Percentiles rank a stretch among this genome's conserved stretches.
Evolutionary conservation across 148 eudicot genomes (phyloP).

Genomic region (Rhododendron ferrugineum): DNA sequence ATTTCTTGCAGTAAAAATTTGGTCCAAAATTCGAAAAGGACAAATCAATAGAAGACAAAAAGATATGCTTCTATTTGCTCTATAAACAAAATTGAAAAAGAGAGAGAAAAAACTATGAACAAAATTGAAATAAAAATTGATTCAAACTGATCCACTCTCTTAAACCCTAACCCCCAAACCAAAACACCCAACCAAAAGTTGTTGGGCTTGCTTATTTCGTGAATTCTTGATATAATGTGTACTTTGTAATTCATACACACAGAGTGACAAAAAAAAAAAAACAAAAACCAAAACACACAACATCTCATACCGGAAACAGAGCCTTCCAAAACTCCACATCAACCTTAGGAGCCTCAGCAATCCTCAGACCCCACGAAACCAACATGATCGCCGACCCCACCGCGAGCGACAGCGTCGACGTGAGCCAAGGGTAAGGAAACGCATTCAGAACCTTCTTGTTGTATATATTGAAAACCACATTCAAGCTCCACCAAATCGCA

Average conservation of each 20-base stretch:
- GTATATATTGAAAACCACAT: constrained; percentile 65
- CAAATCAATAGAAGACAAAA: not conserved
- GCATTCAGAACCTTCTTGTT: constrained; percentile 76
- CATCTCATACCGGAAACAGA: constrained; percentile 43
- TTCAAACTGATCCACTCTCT: too few relatives aligned
- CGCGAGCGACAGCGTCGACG: constrained; percentile 67
- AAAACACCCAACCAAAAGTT: too few relatives aligned
- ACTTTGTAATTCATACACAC: too few relatives aligned
- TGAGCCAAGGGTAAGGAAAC: constrained; percentile 69
- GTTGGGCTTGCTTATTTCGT: too few relatives aligned
- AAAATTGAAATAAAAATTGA: too few relatives aligned
- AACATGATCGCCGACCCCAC: constrained; percentile 65
- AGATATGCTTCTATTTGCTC: not conserved
- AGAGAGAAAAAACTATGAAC: too few relatives aligned
- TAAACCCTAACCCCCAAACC: not conserved
- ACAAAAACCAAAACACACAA: not conserved
- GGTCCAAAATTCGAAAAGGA: not conserved
- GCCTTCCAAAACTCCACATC: constrained; percentile 57
- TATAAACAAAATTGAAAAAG: not conserved
- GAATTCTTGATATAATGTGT: too few relatives aligned
- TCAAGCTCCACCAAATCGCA: constrained; percentile 71
- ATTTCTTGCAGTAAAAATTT: not conserved
- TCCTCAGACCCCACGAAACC: constrained; percentile 52
- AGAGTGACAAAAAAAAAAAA: too few relatives aligned
- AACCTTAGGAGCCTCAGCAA: constrained; percentile 54